Base-by-base conservation (phyloP, 768 basidiomycete species). In the Mycena albidolilacea region DNA sequence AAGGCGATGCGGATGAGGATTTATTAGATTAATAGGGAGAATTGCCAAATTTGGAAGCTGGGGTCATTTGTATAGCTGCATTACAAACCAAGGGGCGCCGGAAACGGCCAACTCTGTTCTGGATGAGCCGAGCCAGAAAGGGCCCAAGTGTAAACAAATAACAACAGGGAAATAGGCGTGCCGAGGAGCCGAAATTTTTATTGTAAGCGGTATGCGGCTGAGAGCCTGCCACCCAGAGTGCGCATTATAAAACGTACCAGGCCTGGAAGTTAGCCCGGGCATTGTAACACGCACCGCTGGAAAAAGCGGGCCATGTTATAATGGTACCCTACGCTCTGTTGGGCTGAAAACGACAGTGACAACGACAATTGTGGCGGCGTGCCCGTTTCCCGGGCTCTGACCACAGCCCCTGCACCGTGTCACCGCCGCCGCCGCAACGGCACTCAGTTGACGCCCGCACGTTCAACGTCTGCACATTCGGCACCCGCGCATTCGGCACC, bases 221-320 rank as follows among this genome's bases (percentile, higher is more conserved):
- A 4, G 43, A 8, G 7, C n/a, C 5, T 5, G 41, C 43, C 44
- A 21, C n/a, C 41, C 14, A 44, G 15, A 43, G 41, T 63, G 61
- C 21, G 21, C 61, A 46, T 63, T 63, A 63, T 63, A 63, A 63
- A 35, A 30, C 23, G 43, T 11, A 23, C 61, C 19, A 46, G n/a
- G 43, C 5, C 43, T 43, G 23, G 23, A 23, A 23, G 23, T 23
- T 23, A 23, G 23, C 23, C 1, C 23, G 23, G 23, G 43, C 61
- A 46, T 43, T 63, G 7, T 63, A 63, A 63, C 61, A 12, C 23
- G 61, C 23, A 63, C 61, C 44, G 14, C 17, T 63, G 61, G 43
- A 3, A 5, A 14, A n/a, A 11, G 43, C 61, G 30, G 21, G 43
- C 7, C 21, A 21, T 43, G 46, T 61, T 61, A 61, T 44, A 61